Conservation (phyloP, 805 yeast species). For the Nakazawaea holstii region DNA sequence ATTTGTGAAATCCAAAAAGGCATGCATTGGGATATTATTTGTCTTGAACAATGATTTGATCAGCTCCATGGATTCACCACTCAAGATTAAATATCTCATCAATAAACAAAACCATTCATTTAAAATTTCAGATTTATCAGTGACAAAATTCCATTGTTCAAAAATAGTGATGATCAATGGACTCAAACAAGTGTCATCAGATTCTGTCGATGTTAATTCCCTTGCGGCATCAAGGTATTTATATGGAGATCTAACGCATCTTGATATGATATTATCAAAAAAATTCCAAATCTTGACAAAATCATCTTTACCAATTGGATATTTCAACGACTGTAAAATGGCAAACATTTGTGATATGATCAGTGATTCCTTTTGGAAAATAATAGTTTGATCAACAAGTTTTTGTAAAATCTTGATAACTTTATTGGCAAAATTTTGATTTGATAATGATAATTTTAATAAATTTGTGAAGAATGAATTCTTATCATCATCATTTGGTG, state of each 20-base stretch:
- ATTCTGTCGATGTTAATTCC: slow-evolving; percentile 18
- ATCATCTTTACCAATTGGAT: slow-evolving; percentile 12
- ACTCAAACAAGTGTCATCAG: slow-evolving; percentile 29
- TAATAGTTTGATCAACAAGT: slow-evolving; percentile 43
- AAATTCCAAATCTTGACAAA: slow-evolving; percentile 47
- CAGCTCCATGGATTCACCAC: slow-evolving; percentile 51
- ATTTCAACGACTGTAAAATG: slow-evolving; percentile 43
- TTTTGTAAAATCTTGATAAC: slow-evolving; percentile 42
- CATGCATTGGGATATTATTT: slow-evolving; percentile 2
- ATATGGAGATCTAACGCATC: slow-evolving; percentile 73
- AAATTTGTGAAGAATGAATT: slow-evolving; percentile 66
- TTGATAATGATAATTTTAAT: slow-evolving; percentile 39
- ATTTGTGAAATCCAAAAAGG: slow-evolving; percentile 1
- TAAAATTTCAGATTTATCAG: slow-evolving; percentile 21
- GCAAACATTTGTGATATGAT: slow-evolving; percentile 48
- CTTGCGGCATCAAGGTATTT: slow-evolving; percentile 65
- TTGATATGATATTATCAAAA: slow-evolving; percentile 69
- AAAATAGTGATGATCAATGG: slow-evolving; percentile 52
- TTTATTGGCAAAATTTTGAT: not conserved
- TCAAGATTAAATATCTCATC: slow-evolving; percentile 38
- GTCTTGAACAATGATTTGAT: slow-evolving; percentile 15
- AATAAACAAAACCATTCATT: slow-evolving; percentile 48
- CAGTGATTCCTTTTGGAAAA: slow-evolving; percentile 45
- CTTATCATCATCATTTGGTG: slow-evolving; percentile 23
- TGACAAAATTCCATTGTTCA: slow-evolving; percentile 65